These are phyloP conservation scores for Xerocomellus amylosporus DNA, from an alignment of 768 basidiomycete species.

Conservation along the genomic window DNA sequence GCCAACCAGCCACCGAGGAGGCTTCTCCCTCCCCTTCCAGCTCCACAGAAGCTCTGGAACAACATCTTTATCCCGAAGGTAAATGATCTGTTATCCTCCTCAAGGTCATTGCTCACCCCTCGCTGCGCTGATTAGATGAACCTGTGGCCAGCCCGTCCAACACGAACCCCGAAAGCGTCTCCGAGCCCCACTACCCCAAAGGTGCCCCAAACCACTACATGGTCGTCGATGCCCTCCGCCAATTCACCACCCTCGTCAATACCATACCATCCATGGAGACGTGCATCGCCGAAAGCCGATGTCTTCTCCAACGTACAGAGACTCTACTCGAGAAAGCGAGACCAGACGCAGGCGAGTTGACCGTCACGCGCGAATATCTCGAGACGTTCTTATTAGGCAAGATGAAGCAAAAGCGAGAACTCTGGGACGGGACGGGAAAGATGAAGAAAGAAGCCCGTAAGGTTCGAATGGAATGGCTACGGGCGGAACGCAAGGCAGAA, in stretches of 20 bases:
- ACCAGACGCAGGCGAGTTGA: constrained; percentile 20
- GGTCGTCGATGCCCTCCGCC: constrained; percentile 30
- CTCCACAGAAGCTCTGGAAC: constrained; percentile 7
- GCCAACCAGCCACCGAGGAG: neutral
- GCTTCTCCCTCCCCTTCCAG: constrained; percentile 2
- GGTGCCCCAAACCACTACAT: constrained; percentile 22
- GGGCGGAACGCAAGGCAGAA: constrained; percentile 18
- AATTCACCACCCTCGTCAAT: constrained; percentile 25
- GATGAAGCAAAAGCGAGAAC: constrained; percentile 31
- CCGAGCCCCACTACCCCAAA: neutral
- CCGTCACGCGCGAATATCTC: constrained; percentile 25
- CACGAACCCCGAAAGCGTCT: neutral
- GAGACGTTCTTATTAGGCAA: constrained; percentile 25
- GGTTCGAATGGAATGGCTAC: constrained; percentile 25
- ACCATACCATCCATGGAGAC: constrained; percentile 17
- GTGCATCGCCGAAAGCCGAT: constrained; percentile 19
- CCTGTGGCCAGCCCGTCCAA: neutral
- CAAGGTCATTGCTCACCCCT: neutral
- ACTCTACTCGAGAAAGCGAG: constrained; percentile 11
- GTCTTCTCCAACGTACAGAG: constrained; percentile 19
- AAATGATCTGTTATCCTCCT: neutral
- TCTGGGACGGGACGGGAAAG: constrained; percentile 31
- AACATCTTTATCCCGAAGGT: constrained; percentile 14
- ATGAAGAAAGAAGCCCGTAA: constrained; percentile 25
- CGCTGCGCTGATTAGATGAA: constrained; percentile 5